Evolutionary conservation across 441 rosid species (phyloP), one percentile per base, ranked within the genome.

Genomic region (Viola pubescens): DNA sequence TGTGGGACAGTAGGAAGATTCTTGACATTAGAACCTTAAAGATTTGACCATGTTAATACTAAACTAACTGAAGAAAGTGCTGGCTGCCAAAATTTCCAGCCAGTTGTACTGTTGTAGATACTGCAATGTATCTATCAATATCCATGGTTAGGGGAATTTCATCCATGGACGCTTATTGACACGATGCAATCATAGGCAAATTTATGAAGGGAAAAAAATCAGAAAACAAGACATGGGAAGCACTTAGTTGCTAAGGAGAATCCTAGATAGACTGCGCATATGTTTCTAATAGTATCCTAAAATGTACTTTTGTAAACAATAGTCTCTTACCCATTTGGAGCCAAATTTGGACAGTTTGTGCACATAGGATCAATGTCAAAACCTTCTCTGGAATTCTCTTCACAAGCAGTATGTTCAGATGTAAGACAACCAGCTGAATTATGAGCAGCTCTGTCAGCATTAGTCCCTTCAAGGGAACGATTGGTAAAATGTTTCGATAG

Each of bases 321-420:
- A 47, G 34, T 48, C 10, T 48, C 73, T 68, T 74, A 89, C 96
- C 97, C 94, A 61, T 81, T 75, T 7, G 96, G 98, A 63, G 73
- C 84, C 72, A 86, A 72, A 73, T 80, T 70, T 41, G 95, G 94
- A 79, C 98, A 88, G 70, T 88, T 84, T 5, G 92, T 82, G 71
- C 96, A 94, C 91, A 88, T 63, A 56, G 92, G 91, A 78, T 89
- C 95, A 26, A 75, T 76, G 76, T 70, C 76, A 75, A 86, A 87
- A 74, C 80, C 88, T 59, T 80, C 79, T 63, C 64, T 26, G 2
- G 69, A 56, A 56, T 61, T 75, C 67, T 74, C 72, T 59, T 51
- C 80, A 38, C 60, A 50, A 63, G 39, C 9, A 52, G 38, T 49
- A 56, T 67, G 55, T 57, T 45, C 49, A 38, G 60, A 44, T 47